Percentiles rank a stretch among this genome's conserved stretches.
Conservation (phyloP, 345 rosid species). For the Salix brachista region DNA sequence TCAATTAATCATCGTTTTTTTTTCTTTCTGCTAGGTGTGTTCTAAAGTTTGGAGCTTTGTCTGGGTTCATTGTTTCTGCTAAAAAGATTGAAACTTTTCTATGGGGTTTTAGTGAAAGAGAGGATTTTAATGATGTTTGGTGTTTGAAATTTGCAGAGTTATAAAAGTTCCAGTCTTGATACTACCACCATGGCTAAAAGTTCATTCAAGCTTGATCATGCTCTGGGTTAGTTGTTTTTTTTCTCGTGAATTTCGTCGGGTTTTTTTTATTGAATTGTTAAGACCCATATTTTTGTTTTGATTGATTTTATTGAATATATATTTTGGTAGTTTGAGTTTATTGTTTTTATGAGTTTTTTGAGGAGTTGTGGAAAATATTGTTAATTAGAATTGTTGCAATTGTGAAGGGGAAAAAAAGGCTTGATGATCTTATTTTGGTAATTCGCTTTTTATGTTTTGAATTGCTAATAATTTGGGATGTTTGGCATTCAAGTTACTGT, state of each 20-base stretch:
- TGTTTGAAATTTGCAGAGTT: constrained; percentile 46
- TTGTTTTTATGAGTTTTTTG: neutral
- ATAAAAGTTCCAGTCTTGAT: neutral
- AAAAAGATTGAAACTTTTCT: neutral
- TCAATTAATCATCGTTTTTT: neutral
- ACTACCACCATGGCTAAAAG: constrained; percentile 51
- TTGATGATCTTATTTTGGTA: neutral
- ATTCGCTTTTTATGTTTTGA: no score
- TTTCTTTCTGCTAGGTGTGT: constrained; percentile 38
- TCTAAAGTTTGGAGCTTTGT: constrained; percentile 5
- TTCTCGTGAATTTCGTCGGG: neutral
- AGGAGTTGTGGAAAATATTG: neutral
- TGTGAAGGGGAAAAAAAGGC: neutral
- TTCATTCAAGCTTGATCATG: constrained; percentile 63
- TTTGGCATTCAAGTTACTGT: neutral
- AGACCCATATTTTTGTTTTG: neutral
- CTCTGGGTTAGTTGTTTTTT: constrained; percentile 48
- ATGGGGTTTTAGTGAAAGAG: constrained; percentile 9
- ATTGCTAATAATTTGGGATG: no score
- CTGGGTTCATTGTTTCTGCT: neutral
- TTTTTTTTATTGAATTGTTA: neutral
- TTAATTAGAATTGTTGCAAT: neutral
- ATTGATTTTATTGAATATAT: constrained; percentile 1
- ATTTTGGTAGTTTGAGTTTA: neutral
- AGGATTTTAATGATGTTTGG: constrained; percentile 25